phyloP scores from a whole-genome alignment of 2,329 filamentous ascomycete species.

The Pseudogymnoascus verrucosus region DNA sequence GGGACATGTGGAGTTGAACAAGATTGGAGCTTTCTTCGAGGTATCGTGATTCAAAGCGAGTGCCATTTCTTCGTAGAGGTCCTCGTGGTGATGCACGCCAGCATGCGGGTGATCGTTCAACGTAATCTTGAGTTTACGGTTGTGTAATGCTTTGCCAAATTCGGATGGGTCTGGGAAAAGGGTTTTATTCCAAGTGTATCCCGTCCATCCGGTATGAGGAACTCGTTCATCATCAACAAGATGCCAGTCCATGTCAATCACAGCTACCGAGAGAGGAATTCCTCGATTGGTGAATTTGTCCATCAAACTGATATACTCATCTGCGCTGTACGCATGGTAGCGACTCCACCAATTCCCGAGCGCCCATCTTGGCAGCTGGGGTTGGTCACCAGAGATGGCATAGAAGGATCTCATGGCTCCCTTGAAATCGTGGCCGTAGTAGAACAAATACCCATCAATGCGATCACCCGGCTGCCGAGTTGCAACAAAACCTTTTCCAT shows the following conservation, averaged over 20 bases:
- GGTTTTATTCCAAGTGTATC: conserved; percentile 54
- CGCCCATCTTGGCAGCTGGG: conserved; percentile 47
- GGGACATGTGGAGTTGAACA: conserved; percentile 46
- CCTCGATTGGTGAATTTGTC: conserved; percentile 42
- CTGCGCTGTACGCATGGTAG: conserved; percentile 49
- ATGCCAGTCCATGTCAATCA: conserved; percentile 63
- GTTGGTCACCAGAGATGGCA: conserved; percentile 47
- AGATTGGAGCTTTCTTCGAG: conserved; percentile 39
- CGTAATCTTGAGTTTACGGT: conserved; percentile 44
- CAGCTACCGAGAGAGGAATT: conserved; percentile 50
- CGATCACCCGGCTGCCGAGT: conserved; percentile 39
- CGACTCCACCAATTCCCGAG: conserved; percentile 61
- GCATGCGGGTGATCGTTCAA: conserved; percentile 57
- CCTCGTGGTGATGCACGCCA: conserved; percentile 45
- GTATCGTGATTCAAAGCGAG: conserved; percentile 44
- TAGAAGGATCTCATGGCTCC: conserved; percentile 47
- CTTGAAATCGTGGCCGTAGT: conserved; percentile 49
- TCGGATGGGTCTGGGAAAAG: conserved; percentile 47
- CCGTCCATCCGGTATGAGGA: conserved; percentile 47
- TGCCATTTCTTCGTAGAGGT: conserved; percentile 47
- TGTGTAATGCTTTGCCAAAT: conserved; percentile 45
- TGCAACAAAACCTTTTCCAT: conserved; percentile 43
- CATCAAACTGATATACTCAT: conserved; percentile 50
- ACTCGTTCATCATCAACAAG: conserved; percentile 40
- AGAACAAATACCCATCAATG: conserved; percentile 52